A percentile compares a stretch with the other conserved stretches of the same genome.
phyloP scores from a whole-genome alignment of 176 grass and related monocot species.

The Eleusine indica region DNA sequence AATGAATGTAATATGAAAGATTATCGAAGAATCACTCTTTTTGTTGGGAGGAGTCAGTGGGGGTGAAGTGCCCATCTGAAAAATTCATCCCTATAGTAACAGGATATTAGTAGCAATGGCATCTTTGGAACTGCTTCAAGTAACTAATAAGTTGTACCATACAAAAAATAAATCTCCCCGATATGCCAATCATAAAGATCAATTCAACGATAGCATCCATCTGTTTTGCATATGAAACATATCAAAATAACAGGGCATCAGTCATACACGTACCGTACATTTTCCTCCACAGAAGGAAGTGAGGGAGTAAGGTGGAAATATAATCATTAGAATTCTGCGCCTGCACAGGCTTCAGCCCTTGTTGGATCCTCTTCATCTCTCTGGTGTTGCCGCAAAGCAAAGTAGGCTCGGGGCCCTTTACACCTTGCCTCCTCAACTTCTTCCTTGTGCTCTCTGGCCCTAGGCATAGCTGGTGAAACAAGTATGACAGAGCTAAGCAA shows the following conservation, averaged over 20 bases:
- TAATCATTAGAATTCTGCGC: conserved; percentile 41
- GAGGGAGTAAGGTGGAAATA: conserved; percentile 57
- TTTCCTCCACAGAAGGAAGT: conserved; percentile 57
- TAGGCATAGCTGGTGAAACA: conserved; percentile 46
- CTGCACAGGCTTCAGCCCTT: conserved; percentile 32
- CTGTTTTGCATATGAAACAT: not conserved
- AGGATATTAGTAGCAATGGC: not conserved
- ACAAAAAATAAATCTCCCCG: not conserved
- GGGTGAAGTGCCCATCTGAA: not conserved
- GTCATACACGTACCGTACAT: conserved; percentile 69
- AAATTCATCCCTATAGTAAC: not conserved
- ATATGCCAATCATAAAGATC: not conserved
- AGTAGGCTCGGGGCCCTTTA: conserved; percentile 67
- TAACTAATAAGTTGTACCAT: not conserved
- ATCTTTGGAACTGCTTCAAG: not conserved
- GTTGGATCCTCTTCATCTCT: conserved; percentile 66
- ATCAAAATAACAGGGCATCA: not conserved
- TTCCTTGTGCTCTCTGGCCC: conserved; percentile 50
- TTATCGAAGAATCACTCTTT: not conserved
- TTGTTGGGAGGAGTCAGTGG: not conserved
- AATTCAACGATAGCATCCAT: not conserved
- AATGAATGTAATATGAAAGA: not conserved
- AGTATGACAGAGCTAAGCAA: conserved; percentile 44
- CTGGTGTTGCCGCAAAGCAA: conserved; percentile 62
- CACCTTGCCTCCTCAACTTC: conserved; percentile 65